Conservation (phyloP, 805 yeast genomes). For the Candida montana region DNA sequence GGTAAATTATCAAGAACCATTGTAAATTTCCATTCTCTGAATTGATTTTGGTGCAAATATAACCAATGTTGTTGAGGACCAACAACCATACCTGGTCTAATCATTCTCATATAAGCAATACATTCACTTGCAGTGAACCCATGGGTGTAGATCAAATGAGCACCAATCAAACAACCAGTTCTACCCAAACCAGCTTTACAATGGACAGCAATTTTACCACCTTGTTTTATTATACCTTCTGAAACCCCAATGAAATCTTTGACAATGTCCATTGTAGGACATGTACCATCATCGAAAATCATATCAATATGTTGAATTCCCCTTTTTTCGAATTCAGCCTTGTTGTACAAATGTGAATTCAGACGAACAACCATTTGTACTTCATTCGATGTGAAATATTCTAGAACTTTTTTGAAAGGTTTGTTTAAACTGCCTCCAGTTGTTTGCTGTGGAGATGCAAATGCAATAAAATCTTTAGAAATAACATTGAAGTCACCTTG, state of each 20-base stretch:
- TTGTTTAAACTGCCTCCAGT: constrained; percentile 48
- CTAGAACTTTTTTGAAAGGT: constrained; percentile 76
- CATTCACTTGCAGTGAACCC: constrained; percentile 97
- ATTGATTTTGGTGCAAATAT: constrained; percentile 91
- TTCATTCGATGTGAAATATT: constrained; percentile 63
- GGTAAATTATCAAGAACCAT: constrained; percentile 73
- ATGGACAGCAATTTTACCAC: constrained; percentile 97
- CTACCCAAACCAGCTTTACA: constrained; percentile 98
- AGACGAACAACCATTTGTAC: constrained; percentile 89
- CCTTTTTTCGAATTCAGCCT: constrained; percentile 71
- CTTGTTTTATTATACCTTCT: constrained; percentile 76
- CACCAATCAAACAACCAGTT: constrained; percentile 97
- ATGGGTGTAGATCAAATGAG: constrained; percentile 90
- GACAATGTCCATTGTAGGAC: constrained; percentile 92
- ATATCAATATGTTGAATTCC: constrained; percentile 89
- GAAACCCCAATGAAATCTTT: constrained; percentile 93
- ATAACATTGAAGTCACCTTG: constrained; percentile 93
- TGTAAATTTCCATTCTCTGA: constrained; percentile 92
- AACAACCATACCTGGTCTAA: constrained; percentile 99
- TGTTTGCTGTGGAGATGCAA: constrained; percentile 91
- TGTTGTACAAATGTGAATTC: constrained; percentile 87
- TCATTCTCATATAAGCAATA: constrained; percentile 92
- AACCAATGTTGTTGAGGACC: constrained; percentile 99
- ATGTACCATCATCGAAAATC: constrained; percentile 97
- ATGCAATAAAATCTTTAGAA: constrained; percentile 92